A percentile compares a stretch with the other conserved stretches of the same genome.
Conservation (phyloP, 2,329 filamentous ascomycete genomes). For the Phyllosticta ampelicida region DNA sequence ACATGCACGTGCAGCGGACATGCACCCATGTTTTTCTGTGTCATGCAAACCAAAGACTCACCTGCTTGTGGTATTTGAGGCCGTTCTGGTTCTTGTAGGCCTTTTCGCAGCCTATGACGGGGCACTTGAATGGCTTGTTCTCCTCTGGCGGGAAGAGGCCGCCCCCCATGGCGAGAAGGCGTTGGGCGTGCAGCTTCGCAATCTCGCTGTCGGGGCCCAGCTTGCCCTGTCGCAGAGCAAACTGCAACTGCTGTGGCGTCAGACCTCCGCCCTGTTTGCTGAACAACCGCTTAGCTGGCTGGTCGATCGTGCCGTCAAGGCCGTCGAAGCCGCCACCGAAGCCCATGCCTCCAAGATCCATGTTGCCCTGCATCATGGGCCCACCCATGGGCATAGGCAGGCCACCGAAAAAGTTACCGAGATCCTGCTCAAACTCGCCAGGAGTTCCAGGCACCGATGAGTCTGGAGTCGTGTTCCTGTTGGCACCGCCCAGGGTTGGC, state of each 20-base stretch:
- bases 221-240: conserved; percentile 65
- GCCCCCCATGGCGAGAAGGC: conserved; percentile 39
- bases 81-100: conserved; percentile 99
- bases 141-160: conserved; percentile 54
- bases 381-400: conserved; percentile 22
- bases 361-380: conserved; percentile 24
- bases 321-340: conserved; percentile 28
- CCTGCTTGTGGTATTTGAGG: conserved; percentile 74
- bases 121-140: conserved; percentile 94
- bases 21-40: conserved; percentile 5
- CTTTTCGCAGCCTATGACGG: conserved; percentile 97
- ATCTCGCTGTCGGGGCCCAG: conserved; percentile 68
- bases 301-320: conserved; percentile 57
- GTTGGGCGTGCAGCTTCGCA: conserved; percentile 54
- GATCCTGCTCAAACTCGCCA: conserved; percentile 63
- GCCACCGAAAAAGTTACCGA: conserved; percentile 33
- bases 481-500: conserved; percentile 64
- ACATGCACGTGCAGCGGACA: conserved; percentile 5
- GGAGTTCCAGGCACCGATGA: conserved; percentile 61
- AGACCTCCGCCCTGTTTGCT: conserved; percentile 67
- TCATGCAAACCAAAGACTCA: conserved; percentile 30
- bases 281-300: conserved; percentile 87
- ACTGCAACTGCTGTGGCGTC: conserved; percentile 56
- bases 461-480: conserved; percentile 50
- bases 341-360: conserved; percentile 21